A percentile compares a stretch with the other conserved stretches of the same genome.
Evolutionary conservation across 306 rosid genomes (phyloP).

Genomic region (Corylus avellana): DNA sequence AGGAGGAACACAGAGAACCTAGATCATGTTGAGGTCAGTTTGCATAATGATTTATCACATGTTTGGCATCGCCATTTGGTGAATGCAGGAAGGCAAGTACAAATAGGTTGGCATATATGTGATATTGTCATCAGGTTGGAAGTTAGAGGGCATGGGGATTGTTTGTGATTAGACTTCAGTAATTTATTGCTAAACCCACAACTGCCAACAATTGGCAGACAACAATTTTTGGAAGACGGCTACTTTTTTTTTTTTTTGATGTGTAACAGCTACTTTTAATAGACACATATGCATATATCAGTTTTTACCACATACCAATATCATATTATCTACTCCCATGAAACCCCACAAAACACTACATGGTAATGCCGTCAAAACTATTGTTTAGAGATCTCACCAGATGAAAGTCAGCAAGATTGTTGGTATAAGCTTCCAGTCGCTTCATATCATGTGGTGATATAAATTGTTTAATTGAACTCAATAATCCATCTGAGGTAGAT

Average conservation of each 20-base stretch:
- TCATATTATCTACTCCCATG: not conserved
- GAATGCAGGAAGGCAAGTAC: not conserved
- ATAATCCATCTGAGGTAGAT: conserved; percentile 36
- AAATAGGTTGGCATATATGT: not conserved
- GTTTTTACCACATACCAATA: not conserved
- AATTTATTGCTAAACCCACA: not conserved
- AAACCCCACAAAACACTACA: not conserved
- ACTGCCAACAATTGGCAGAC: not conserved
- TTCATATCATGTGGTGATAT: conserved; percentile 86
- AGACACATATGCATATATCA: not conserved
- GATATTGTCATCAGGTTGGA: not conserved
- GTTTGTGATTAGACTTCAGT: not conserved
- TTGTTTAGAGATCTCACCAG: conserved; percentile 59
- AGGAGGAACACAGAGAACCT: not conserved
- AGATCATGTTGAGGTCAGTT: not conserved
- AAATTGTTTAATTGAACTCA: conserved; percentile 56
- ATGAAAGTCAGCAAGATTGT: conserved; percentile 77
- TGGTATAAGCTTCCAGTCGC: conserved; percentile 86
- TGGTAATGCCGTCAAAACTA: not conserved
- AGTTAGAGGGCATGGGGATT: not conserved
- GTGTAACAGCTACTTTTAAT: not conserved
- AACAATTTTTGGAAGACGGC: not conserved
- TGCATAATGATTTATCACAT: not conserved
- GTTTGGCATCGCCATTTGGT: not conserved
- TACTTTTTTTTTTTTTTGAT: not conserved